These are phyloP conservation scores for Polygonum maritimum DNA, from an alignment of 148 eudicot genomes.

Conservation along the genomic window DNA sequence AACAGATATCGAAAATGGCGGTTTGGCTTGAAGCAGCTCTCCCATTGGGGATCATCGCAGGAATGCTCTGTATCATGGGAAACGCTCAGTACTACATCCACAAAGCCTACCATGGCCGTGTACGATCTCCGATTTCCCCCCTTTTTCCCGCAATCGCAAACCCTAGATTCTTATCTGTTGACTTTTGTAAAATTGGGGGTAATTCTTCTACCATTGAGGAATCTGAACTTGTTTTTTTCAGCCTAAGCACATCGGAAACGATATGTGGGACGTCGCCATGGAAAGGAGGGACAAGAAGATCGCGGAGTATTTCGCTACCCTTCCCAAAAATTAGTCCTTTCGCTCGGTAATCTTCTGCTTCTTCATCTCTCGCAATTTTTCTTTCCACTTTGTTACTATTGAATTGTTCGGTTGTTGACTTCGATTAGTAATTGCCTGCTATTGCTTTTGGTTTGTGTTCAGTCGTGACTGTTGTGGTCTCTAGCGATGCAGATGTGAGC, in stretches of 20 bases:
- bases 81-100: constrained; percentile 83
- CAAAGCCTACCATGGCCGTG: constrained; percentile 84
- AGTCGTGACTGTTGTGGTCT: not conserved
- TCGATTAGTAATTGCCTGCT: not conserved
- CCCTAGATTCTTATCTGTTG: not conserved
- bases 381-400: not conserved
- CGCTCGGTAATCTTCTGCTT: constrained; percentile 7
- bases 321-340: constrained; percentile 13
- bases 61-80: constrained; percentile 85
- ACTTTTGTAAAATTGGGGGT: not conserved
- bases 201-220: not conserved
- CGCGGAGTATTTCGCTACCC: constrained; percentile 27
- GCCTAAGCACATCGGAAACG: constrained; percentile 96
- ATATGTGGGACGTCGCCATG: constrained; percentile 96
- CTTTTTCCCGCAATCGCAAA: not conserved
- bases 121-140: constrained; percentile 13
- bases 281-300: constrained; percentile 90
- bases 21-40: constrained; percentile 70
- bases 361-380: not conserved
- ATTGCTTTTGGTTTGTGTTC: not conserved
- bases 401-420: not conserved
- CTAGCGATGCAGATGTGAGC: not conserved
- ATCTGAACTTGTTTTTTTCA: constrained; percentile 14
- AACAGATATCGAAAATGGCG: constrained; percentile 24
- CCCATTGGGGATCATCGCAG: constrained; percentile 89